Evolutionary conservation across 306 rosid genomes (phyloP), one percentile per base, ranked within the genome.

Genomic region (Prunus armeniaca): DNA sequence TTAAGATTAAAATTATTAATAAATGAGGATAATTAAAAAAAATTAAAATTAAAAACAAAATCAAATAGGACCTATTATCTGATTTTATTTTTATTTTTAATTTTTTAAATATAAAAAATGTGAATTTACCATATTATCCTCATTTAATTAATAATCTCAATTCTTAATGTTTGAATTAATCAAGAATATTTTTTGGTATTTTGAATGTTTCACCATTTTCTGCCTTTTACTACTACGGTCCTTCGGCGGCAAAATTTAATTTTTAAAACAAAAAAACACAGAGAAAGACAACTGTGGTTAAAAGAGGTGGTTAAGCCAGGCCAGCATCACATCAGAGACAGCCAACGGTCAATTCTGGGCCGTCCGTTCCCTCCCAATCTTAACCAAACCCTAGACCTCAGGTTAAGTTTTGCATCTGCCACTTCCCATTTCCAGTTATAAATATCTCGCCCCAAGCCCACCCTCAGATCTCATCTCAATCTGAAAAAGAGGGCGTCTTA

Each of bases 401-500:
- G 49, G 27, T 65, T 34, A 28, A 65, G 11, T 65, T 65, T 18
- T 24, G 7, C 69, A 19, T 19, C 25, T 9, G 2, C 49, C 4
- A 22, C 14, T 7, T 34, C 0, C n/a, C 27, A 25, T 25, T 25
- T 60, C 27, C 50, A 28, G 11, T 81, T 82, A 84, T 86, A 88
- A 81, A 81, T 61, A 22, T 9, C 65, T 5, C 49, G 3, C 17
- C 41, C 27, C 17, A 5, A 2, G 0, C 9, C 11, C 15, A 0
- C 38, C 2, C 5, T n/a, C 49, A 6, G 34, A 15, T 3, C 6
- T 15, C 20, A 14, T 69, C 41, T 34, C 49, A 5, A 19, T 58
- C 1, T 45, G 22, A 43, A 19, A 17, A 70, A 60, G 88, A 74
- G 80, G 90, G 88, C 96, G 96, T 91, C 93, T 91, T 91, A 82